Evolutionary conservation across 257 asterid genomes (phyloP).

Genomic region (Salvia splendens): DNA sequence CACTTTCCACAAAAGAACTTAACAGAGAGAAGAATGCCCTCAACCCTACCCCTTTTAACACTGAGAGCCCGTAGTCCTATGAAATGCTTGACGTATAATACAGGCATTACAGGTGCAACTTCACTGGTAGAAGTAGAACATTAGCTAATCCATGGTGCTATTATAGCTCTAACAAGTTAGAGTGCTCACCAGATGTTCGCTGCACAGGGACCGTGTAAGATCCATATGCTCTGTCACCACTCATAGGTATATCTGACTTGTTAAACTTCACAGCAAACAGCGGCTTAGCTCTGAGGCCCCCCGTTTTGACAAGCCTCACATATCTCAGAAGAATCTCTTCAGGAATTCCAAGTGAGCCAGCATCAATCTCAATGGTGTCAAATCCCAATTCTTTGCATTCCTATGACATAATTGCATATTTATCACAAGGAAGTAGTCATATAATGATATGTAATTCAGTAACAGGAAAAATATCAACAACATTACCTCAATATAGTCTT

Average conservation of each 20-base stretch:
- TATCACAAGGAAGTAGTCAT: not conserved
- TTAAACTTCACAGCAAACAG: constrained; percentile 74
- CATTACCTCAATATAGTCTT: constrained; percentile 67
- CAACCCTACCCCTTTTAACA: constrained; percentile 7
- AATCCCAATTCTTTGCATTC: constrained; percentile 89
- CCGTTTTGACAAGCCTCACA: constrained; percentile 80
- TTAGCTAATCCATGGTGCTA: not conserved
- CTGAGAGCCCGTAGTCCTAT: not conserved
- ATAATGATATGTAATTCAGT: not conserved
- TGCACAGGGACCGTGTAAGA: constrained; percentile 68
- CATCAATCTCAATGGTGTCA: constrained; percentile 85
- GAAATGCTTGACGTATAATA: constrained; percentile 12
- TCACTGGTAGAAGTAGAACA: constrained; percentile 10
- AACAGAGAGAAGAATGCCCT: not conserved
- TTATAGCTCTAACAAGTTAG: constrained; percentile 1
- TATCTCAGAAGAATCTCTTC: constrained; percentile 88
- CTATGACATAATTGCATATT: constrained; percentile 37
- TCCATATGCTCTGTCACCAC: constrained; percentile 70
- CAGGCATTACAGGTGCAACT: not conserved
- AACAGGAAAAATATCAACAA: not conserved
- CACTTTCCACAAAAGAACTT: constrained; percentile 5
- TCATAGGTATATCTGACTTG: constrained; percentile 71
- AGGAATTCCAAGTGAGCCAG: constrained; percentile 70
- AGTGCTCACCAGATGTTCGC: constrained; percentile 63
- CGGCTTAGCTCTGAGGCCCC: constrained; percentile 86